Evolutionary conservation across 495 filamentous ascomycete genomes (phyloP).

Genomic region (Chaetomium fimeti): DNA sequence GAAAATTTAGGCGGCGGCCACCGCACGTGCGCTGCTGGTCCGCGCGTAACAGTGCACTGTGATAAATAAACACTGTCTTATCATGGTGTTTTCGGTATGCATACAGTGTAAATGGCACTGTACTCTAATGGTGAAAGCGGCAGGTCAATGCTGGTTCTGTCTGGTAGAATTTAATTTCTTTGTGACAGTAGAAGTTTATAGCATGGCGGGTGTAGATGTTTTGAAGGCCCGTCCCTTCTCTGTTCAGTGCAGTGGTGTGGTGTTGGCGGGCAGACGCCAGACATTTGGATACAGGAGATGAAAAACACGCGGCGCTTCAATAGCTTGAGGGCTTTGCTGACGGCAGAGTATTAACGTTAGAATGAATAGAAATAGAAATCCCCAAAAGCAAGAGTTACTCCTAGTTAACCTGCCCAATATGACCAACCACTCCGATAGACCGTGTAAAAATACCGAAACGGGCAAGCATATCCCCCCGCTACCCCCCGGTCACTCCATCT

Average conservation of each 20-base stretch:
- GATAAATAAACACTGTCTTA: neutral
- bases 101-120: neutral
- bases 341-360: neutral
- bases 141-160: too few relatives aligned
- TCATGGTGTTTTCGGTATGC: neutral
- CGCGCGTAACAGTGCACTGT: neutral
- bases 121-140: neutral
- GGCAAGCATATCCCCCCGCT: neutral
- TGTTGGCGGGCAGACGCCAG: too few relatives aligned
- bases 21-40: neutral
- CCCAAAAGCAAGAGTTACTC: constrained; percentile 23
- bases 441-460: constrained; percentile 23
- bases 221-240: too few relatives aligned
- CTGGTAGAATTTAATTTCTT: too few relatives aligned
- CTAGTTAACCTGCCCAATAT: constrained; percentile 21
- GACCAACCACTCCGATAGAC: constrained; percentile 27
- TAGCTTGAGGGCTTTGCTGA: neutral
- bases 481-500: neutral
- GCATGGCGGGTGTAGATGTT: too few relatives aligned
- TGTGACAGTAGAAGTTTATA: too few relatives aligned
- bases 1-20: constrained; percentile 12
- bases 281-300: too few relatives aligned
- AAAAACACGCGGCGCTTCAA: too few relatives aligned
- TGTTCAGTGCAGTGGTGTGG: too few relatives aligned
- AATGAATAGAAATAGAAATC: constrained; percentile 14